Evolutionary conservation across 495 filamentous ascomycete species (phyloP), one percentile per base, ranked within the genome.

Genomic region (Aspergillus bridgeri): DNA sequence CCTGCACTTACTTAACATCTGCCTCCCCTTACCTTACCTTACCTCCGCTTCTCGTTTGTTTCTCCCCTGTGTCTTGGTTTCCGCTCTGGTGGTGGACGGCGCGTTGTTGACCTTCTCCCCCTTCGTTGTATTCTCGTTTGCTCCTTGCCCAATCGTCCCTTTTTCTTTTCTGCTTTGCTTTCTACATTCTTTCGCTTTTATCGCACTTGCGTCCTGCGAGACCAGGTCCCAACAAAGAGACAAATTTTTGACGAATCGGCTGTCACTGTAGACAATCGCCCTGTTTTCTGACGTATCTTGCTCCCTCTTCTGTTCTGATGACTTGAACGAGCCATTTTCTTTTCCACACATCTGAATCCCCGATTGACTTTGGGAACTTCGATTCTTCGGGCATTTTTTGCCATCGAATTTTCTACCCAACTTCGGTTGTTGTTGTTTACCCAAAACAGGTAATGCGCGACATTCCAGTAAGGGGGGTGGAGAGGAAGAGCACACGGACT

Each of bases 121-220:
- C 48, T 44, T 51, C 25, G 24, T 53, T 54, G 54, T 44, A 48
- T 60, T 51, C 60, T 42, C 43, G 53, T 48, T 57, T 53, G 13
- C 43, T 19, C 42, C 45, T 21, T 58, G 47, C 8, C 51, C 51
- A 21, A 47, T 42, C 20, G 51, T 23, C 49, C 38, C 4, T 22
- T 29, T 33, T 57, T 51, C 45, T 47, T 53, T 60, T 42, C 33
- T 19, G 22, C 48, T 43, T n/a, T 44, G 33, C 17, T 17, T 47
- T 47, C 18, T 45, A 46, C 49, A 60, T 66, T 55, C 65, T 62
- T 69, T 68, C 64, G 54, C 45, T 47, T 47, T 69, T 69, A 66
- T 65, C 53, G 61, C 47, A 61, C 51, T 29, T 20, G 18, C 55
- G 3, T 38, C 33, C 33, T 38, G 33, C 17, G 33, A 38, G 17